Evolutionary conservation across 495 filamentous ascomycete genomes (phyloP), one percentile per base, ranked within the genome.

Genomic region (Talaromyces borbonicus): DNA sequence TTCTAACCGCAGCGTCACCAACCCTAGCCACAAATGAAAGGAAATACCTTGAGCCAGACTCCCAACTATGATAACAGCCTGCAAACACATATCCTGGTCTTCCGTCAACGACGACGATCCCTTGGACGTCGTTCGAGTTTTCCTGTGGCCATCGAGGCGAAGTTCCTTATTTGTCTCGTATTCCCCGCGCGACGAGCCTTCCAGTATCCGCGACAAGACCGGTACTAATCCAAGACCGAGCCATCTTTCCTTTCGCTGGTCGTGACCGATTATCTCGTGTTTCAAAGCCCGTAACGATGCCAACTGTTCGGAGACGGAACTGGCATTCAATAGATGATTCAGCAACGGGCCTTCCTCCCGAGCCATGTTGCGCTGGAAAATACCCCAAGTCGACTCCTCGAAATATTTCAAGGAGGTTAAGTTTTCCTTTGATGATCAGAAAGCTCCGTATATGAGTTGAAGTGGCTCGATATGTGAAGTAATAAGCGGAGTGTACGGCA

Each of bases 251-350:
- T 98, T 98, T 56, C 80, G 78, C 57, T 92, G 81, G 20, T 85
- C 78, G 64, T 96, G 87, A 25, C 92, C 92, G 52, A 95, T 79
- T 32, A 92, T 68, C 47, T 93, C 84, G 62, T 95, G 89, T 70
- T 94, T 98, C 11, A 97, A 62, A 22, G 70, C 65, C 36, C 79
- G 75, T 32, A 98, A 73, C 39, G 78, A 74, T 31, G 67, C 67
- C 23, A 82, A 69, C 55, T 86, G 84, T 33, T 78, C 71, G 4
- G 71, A 67, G 48, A 73, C 60, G 49, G 77, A 78, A 42, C 72
- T 75, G 32, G 80, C 69, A 53, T 66, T 75, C 42, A 72, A 71
- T 49, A 88, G 71, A 61, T 84, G 74, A 23, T 75, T 62, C 43
- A 87, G 68, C 48, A 83, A 68, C 20, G 80, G 67, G 43, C 63